phyloP scores from a whole-genome alignment of 768 basidiomycete genomes.

The Lactifluus piperatus region DNA sequence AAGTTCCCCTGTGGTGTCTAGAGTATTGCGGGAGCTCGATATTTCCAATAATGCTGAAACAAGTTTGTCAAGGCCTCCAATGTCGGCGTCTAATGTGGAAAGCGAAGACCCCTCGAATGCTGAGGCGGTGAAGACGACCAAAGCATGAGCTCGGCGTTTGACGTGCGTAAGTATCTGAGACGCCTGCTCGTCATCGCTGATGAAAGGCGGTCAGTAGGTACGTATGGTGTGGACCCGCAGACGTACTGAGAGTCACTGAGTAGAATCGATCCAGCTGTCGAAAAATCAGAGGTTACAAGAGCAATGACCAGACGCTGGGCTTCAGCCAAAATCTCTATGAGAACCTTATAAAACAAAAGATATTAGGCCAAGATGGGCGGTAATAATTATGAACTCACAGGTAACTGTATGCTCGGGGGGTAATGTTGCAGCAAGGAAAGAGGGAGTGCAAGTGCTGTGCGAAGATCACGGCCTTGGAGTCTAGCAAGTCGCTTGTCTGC shows the following conservation, averaged over 20 bases:
- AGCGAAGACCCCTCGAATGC: slow-evolving; percentile 34
- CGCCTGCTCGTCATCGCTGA: slow-evolving; percentile 53
- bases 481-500: slow-evolving; percentile 58
- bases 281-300: slow-evolving; percentile 30
- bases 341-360: slow-evolving; percentile 34
- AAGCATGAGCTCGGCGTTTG: slow-evolving; percentile 56
- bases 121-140: slow-evolving; percentile 54
- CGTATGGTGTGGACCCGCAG: background rate
- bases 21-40: slow-evolving; percentile 29
- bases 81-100: slow-evolving; percentile 16
- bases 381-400: slow-evolving; percentile 32
- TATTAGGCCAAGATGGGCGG: background rate
- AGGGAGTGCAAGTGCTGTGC: slow-evolving; percentile 54
- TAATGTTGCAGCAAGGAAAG: slow-evolving; percentile 55
- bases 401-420: slow-evolving; percentile 38
- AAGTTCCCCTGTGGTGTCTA: slow-evolving; percentile 25
- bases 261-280: slow-evolving; percentile 35
- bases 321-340: slow-evolving; percentile 61
- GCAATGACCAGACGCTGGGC: slow-evolving; percentile 45
- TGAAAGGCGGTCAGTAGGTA: background rate
- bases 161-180: slow-evolving; percentile 35
- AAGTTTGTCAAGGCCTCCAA: slow-evolving; percentile 33
- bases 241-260: slow-evolving; percentile 50
- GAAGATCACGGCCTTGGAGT: slow-evolving; percentile 51
- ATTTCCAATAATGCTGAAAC: slow-evolving; percentile 43